Percentiles rank a stretch among this genome's conserved stretches.
phyloP scores from a whole-genome alignment of 306 rosid species.

The Amphicarpaea edgeworthii region DNA sequence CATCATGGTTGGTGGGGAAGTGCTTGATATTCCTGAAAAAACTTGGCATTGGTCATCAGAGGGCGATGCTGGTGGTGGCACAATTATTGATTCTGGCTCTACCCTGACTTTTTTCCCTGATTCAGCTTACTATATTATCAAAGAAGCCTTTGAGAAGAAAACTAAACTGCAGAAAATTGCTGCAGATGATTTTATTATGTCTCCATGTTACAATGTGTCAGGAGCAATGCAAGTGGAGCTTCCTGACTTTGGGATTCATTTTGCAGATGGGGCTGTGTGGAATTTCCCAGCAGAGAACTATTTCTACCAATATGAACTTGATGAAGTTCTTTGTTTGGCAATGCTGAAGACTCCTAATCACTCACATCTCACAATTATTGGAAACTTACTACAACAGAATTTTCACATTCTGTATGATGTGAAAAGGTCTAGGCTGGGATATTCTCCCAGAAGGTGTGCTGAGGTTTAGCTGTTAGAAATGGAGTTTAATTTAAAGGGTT shows the following conservation, averaged over 20 bases:
- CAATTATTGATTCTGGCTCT: conserved; percentile 83
- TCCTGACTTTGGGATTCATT: conserved; percentile 69
- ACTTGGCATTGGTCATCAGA: conserved; percentile 62
- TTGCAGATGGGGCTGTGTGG: conserved; percentile 85
- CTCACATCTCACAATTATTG: conserved; percentile 72
- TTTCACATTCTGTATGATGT: conserved; percentile 76
- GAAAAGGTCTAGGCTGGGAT: conserved; percentile 74
- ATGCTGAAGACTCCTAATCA: conserved; percentile 58
- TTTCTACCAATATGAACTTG: conserved; percentile 64
- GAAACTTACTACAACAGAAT: conserved; percentile 84
- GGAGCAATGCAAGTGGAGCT: conserved; percentile 59
- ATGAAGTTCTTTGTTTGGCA: conserved; percentile 71
- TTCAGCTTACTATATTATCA: conserved; percentile 62
- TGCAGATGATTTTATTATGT: conserved; percentile 53
- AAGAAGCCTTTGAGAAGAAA: conserved; percentile 63
- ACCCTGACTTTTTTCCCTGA: conserved; percentile 72
- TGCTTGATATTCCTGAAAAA: conserved; percentile 61
- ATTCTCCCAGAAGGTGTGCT: conserved; percentile 72
- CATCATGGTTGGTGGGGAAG: conserved; percentile 67
- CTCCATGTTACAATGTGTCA: conserved; percentile 78
- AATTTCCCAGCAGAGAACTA: conserved; percentile 76
- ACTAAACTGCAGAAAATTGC: conserved; percentile 52
- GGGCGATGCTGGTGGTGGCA: conserved; percentile 62
- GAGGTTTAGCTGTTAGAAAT: conserved; percentile 50
- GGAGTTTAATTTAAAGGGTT: background rate